Evolutionary conservation across 805 yeast species (phyloP).

Genomic region (Starmera quercuum): DNA sequence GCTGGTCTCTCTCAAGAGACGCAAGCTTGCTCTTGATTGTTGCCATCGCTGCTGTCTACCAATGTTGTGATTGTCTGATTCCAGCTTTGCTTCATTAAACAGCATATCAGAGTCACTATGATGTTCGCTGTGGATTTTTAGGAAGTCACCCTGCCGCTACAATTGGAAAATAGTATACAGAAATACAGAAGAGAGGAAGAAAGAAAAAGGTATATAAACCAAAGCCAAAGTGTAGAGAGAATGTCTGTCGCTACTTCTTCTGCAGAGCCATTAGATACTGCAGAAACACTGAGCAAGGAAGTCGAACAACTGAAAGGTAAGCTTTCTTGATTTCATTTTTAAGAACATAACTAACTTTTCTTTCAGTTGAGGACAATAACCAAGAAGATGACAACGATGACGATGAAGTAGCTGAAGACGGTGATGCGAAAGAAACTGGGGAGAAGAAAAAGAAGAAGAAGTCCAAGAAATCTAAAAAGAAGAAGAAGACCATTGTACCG

Average conservation of each 20-base stretch:
- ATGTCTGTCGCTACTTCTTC: no score
- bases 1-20: slow-evolving; percentile 40
- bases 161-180: no score
- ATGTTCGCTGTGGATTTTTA: slow-evolving; percentile 75
- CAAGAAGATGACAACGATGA: slow-evolving; percentile 24
- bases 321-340: background rate
- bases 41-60: slow-evolving; percentile 44
- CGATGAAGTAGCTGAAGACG: slow-evolving; percentile 19
- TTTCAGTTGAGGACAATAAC: slow-evolving; percentile 1
- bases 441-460: slow-evolving; percentile 37
- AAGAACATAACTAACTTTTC: background rate
- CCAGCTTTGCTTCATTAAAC: slow-evolving; percentile 66
- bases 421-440: slow-evolving; percentile 13
- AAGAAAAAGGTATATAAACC: no score
- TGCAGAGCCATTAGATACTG: no score
- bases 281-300: background rate
- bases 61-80: slow-evolving; percentile 56
- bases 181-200: no score
- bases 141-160: no score
- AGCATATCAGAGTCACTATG: slow-evolving; percentile 64
- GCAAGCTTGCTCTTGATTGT: slow-evolving; percentile 41
- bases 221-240: no score
- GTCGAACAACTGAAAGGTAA: slow-evolving; percentile 2
- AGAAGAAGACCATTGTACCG: slow-evolving; percentile 46
- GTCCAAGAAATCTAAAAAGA: slow-evolving; percentile 54